Percentiles rank a stretch among this genome's conserved stretches.
Conservation (phyloP, 1,284 basidiomycete species). For the Sutorius eximius region DNA sequence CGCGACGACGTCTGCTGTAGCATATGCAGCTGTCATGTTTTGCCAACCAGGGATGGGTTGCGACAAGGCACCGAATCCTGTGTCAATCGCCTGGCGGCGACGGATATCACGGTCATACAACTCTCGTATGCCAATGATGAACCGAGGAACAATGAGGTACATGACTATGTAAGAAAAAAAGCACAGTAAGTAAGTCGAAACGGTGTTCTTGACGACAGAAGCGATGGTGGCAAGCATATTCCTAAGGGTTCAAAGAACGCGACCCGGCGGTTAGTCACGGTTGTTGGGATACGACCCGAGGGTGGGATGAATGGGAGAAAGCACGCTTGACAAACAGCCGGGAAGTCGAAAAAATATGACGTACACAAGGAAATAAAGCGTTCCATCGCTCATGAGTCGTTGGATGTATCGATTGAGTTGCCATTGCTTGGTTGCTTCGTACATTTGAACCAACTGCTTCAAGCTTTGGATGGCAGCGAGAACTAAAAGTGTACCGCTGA, state of each 20-base stretch:
- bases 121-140: conserved; percentile 13
- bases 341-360: too few relatives aligned
- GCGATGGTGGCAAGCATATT: not conserved
- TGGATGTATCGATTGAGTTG: not conserved
- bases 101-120: conserved; percentile 1
- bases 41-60: not conserved
- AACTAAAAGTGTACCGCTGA: not conserved
- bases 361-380: too few relatives aligned
- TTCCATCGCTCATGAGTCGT: not conserved
- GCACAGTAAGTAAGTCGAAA: not conserved
- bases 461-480: not conserved
- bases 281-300: too few relatives aligned
- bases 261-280: not conserved
- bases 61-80: conserved; percentile 3
- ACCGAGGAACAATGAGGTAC: not conserved
- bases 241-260: not conserved
- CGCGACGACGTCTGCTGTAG: not conserved
- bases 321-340: too few relatives aligned
- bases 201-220: rapidly evolving
- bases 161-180: not conserved
- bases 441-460: not conserved
- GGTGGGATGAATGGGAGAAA: not conserved
- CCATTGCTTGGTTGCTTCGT: not conserved
- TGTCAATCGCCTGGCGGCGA: not conserved
- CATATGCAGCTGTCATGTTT: not conserved